Evolutionary conservation across 2,329 filamentous ascomycete genomes (phyloP), one percentile per base, ranked within the genome.

Genomic region (Epicoccum nigrum): DNA sequence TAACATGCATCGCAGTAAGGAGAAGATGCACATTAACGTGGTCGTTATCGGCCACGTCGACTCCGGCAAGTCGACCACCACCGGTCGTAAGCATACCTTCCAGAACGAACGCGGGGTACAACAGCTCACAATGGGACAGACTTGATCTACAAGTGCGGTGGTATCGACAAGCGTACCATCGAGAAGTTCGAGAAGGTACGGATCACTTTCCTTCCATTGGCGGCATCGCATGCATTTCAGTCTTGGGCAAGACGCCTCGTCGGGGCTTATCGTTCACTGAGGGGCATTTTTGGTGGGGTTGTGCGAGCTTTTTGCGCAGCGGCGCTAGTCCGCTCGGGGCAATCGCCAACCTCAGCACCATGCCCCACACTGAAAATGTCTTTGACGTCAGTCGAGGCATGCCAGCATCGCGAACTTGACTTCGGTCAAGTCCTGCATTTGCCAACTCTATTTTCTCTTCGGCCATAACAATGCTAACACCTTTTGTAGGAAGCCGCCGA

Each of bases 171-270:
- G 87, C 93, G 94, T 92, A 97, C 93, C 81, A 99, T 99, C 79
- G 94, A 99, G 89, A 99, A 99, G 90, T 99, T 99, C 88, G 94
- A 99, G 92, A 99, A 99, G 91, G 92, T 95, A 81, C 78, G 86
- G 23, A 43, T 54, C 58, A 50, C 50, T 58, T 62, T 60, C 56
- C 58, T 41, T 51, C 27, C 40, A 52, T 23, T 34, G n/a, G 49
- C 33, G 40, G 15, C 12, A 34, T 16, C 15, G 48, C 49, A 33
- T 50, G 56, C 51, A 50, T 45, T 45, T 49, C 54, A 54, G 39
- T 49, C 59, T 45, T 56, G 54, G 44, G 41, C 51, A 56, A 64
- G 59, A 61, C 60, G 73, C 70, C 27, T 21, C 45, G 47, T 63
- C 61, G 65, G 63, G 25, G 31, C 21, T 52, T 47, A 34, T 39